phyloP scores from a whole-genome alignment of 129 eudicot species.

The Arctium minus region DNA sequence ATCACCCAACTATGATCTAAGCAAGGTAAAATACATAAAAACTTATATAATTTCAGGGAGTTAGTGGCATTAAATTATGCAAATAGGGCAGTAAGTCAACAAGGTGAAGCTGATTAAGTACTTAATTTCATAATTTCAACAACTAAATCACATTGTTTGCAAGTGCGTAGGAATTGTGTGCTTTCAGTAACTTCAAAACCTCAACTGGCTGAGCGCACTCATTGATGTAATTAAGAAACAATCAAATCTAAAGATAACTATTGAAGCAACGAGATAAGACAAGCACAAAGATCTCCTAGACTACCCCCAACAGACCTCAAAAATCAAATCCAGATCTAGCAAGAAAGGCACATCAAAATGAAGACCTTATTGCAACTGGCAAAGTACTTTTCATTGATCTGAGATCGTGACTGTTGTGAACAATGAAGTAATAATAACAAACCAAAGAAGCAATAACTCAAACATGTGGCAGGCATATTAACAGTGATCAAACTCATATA shows the following conservation, averaged over 20 bases:
- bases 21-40: neutral
- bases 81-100: neutral
- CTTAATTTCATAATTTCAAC: neutral
- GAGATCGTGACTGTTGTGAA: too few relatives aligned
- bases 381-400: neutral
- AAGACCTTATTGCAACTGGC: neutral
- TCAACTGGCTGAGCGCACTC: neutral
- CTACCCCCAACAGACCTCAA: neutral
- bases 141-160: neutral
- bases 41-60: neutral
- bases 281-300: neutral
- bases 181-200: neutral
- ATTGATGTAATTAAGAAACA: neutral
- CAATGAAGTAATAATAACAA: too few relatives aligned
- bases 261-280: neutral
- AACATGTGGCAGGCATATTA: too few relatives aligned
- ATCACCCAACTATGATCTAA: neutral
- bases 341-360: too few relatives aligned
- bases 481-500: neutral
- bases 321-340: neutral
- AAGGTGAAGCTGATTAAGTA: neutral
- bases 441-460: too few relatives aligned
- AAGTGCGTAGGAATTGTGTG: neutral
- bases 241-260: slow-evolving; percentile 1
- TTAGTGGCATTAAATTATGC: slow-evolving; percentile 7